These are phyloP conservation scores for Tritrichomonas musculus DNA, from an alignment of 208 protist species.

Conservation along the genomic window DNA sequence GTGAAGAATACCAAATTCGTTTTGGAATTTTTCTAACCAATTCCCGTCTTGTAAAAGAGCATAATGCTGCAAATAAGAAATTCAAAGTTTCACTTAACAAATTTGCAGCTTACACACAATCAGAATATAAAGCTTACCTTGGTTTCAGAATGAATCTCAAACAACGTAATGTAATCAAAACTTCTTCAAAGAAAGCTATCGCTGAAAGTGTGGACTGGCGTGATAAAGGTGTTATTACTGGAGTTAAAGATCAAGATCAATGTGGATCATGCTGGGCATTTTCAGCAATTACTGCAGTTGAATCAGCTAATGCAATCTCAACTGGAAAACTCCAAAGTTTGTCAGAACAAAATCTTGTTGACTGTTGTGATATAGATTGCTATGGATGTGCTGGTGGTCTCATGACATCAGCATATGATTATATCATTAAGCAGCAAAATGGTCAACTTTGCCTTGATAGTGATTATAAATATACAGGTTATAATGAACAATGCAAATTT, in stretches of 20 bases:
- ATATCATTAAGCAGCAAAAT: no score
- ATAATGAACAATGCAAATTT: no score
- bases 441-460: no score
- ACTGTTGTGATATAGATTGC: no score
- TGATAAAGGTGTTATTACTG: conserved; percentile 30
- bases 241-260: conserved; percentile 39
- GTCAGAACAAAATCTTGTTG: no score
- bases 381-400: no score
- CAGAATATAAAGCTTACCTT: not conserved
- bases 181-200: not conserved
- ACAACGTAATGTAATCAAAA: not conserved
- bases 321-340: no score
- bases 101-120: not conserved
- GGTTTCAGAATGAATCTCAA: not conserved
- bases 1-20: no score
- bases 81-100: not conserved
- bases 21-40: not conserved
- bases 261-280: conserved; percentile 44
- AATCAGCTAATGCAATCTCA: not conserved
- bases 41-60: not conserved
- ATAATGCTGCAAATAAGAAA: not conserved
- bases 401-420: no score
- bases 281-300: conserved; percentile 38
- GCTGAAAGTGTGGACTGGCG: conserved; percentile 35
- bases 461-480: no score